Base-by-base conservation (phyloP, 345 rosid genomes). In the Citrus cavaleriei region DNA sequence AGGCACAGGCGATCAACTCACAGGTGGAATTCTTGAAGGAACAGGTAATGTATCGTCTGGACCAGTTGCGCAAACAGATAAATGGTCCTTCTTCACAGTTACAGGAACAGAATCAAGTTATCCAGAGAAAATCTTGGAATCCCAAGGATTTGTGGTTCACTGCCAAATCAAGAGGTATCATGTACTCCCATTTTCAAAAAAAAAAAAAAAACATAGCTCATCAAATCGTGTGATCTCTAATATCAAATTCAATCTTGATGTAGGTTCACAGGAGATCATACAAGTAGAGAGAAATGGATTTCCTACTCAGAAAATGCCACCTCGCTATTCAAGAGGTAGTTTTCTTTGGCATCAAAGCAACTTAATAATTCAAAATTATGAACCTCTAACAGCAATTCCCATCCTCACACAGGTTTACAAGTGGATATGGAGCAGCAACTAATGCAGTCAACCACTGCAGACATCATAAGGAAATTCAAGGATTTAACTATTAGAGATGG, bases 401-500 rank as follows among this genome's bases (percentile, higher is more conserved):
- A 37, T 13, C 66, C 13, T 59, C 25, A 35, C 18, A 4, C 21
- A 30, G 62, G 49, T 63, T 49, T 30, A 61, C 59, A 27, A 64
- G 32, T 64, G 32, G 78, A 34, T 14, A 58, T 54, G 58, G 58
- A 54, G 19, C 58, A 18, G 22, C 58, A 54, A 18, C 22, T 54
- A 54, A 18, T 19, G 19, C 22, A 54, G 58, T 1, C 58, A 54
- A 54, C 58, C 13, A 54, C 58, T 54, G 22, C 58, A 18, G 58
- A 37, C 14, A 2, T 79, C 68, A 61, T 67, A 73, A 7, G 38
- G 24, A 61, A 80, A 77, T 34, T 76, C 10, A 46, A 14, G 58
- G 65, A 38, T 22, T 70, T 81, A 71, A 30, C 12, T 58, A 62
- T 78, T 30, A 38, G 30, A 21, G 79, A 72, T 77, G 49, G 72